Evolutionary conservation across 257 asterid genomes (phyloP).

Genomic region (Nicotiana tabacum): DNA sequence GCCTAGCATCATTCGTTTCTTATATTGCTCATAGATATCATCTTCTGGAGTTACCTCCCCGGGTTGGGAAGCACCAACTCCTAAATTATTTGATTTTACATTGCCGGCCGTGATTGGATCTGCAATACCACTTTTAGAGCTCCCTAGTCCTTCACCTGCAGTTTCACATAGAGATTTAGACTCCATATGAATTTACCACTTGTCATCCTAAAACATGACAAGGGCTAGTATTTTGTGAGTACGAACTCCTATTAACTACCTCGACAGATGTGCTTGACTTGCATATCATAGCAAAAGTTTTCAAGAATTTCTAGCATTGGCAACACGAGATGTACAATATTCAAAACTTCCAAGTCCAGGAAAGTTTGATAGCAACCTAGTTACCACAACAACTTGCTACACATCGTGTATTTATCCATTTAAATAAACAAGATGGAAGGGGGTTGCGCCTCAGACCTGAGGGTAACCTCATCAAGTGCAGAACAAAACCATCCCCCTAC

Average conservation of each 20-base stretch:
- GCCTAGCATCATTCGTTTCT: slow-evolving; percentile 97
- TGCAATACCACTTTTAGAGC: slow-evolving; percentile 80
- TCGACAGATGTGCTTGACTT: background rate
- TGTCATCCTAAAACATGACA: background rate
- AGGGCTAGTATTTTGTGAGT: background rate
- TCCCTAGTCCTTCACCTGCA: slow-evolving; percentile 90
- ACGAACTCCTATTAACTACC: background rate
- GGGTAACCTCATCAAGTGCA: background rate
- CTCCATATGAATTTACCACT: slow-evolving; percentile 1
- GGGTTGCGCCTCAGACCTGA: background rate
- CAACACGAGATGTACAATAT: background rate
- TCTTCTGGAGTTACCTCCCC: slow-evolving; percentile 87
- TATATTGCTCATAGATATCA: slow-evolving; percentile 92
- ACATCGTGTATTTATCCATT: background rate
- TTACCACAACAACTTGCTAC: background rate
- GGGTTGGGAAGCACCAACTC: slow-evolving; percentile 86
- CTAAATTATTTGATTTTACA: slow-evolving; percentile 74
- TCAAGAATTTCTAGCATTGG: background rate
- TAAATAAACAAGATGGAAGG: background rate
- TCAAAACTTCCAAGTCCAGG: background rate
- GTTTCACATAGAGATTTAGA: background rate
- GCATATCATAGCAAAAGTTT: background rate
- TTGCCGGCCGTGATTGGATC: slow-evolving; percentile 81
- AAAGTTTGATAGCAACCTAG: background rate
- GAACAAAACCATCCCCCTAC: background rate